Percentiles rank a stretch among this genome's conserved stretches.
These are phyloP conservation scores for Patellifolia procumbens DNA, from an alignment of 179 eudicot genomes.

Conservation along the genomic window DNA sequence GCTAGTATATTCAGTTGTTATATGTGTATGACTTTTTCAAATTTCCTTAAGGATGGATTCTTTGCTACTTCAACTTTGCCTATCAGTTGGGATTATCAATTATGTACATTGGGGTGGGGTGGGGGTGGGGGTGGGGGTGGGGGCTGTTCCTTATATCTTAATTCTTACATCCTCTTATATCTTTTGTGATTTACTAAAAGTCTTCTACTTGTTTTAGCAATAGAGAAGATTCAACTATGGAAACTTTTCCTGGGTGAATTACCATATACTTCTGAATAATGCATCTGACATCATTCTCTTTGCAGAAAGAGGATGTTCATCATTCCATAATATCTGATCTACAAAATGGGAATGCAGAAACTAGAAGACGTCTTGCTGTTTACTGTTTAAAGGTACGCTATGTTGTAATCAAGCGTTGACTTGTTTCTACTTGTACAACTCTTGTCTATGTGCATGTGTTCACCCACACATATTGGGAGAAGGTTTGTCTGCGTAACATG, in stretches of 20 bases:
- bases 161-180: background rate
- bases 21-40: background rate
- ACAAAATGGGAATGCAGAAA: slow-evolving; percentile 98
- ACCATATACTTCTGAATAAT: background rate
- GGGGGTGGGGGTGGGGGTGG: too few species aligned
- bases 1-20: background rate
- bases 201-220: background rate
- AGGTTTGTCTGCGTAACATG: slow-evolving; percentile 7
- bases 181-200: background rate
- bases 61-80: background rate
- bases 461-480: background rate
- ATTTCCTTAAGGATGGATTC: background rate
- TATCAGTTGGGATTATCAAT: background rate
- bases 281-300: slow-evolving; percentile 20
- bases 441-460: background rate
- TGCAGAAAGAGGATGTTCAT: slow-evolving; percentile 99
- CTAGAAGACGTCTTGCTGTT: slow-evolving; percentile 98
- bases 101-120: background rate
- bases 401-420: too few species aligned
- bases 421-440: background rate
- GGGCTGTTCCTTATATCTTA: background rate
- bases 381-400: slow-evolving; percentile 91
- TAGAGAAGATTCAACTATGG: background rate
- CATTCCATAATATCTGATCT: slow-evolving; percentile 99
- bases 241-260: background rate